Base-by-base conservation (phyloP, 2,329 filamentous ascomycete species). In the Cytospora mali region DNA sequence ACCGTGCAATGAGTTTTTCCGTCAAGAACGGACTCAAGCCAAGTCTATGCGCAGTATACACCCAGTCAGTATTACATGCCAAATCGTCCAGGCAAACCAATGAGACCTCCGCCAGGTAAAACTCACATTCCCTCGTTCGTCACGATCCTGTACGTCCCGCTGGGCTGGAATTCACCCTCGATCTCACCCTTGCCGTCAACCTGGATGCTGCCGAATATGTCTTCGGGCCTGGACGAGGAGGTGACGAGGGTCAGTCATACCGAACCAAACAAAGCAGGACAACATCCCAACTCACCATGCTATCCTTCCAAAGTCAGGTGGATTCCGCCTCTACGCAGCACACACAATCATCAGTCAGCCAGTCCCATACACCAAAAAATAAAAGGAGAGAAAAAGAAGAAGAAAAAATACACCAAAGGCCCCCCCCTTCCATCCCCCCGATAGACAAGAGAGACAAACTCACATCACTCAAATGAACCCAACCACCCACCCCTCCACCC, bases 181-280 rank as follows among this genome's bases (percentile, higher is more conserved):
- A 89, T 82, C 29, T 81, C 71, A 0, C 88, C 88, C 7, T 75
- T 67, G 1, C 77, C 79, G 70, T 88, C 80, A 6, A 90, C 87
- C 70, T 89, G 84, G 48, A 90, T 79, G 66, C 87, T 89, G 42
- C 87, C 88, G 59, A 90, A 76, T 42, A 90, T 90, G 69, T 90
- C 87, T 69, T 90, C 87, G 1, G 87, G 87, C 79, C 73, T 74
- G 42, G 1, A 18, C 13, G 14, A 21, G n/a, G n/a, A n/a, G n/a
- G 23, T 25, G 55, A 18, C 48, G 49, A 21, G 25, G n/a, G 18
- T 48, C n/a, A 35, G 29, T 14, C 33, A n/a, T 49, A 27, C 4
- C 48, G 21, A 39, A 14, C 31, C 25, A 25, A 16, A 58, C 33
- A 25, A 61, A 46, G 16, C 23, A 10, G 50, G 31, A 3, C 2